A percentile compares a stretch with the other conserved stretches of the same genome.
These are phyloP conservation scores for Hyparrhenia diplandra DNA, from an alignment of 176 grass and related monocot genomes.

Conservation along the genomic window DNA sequence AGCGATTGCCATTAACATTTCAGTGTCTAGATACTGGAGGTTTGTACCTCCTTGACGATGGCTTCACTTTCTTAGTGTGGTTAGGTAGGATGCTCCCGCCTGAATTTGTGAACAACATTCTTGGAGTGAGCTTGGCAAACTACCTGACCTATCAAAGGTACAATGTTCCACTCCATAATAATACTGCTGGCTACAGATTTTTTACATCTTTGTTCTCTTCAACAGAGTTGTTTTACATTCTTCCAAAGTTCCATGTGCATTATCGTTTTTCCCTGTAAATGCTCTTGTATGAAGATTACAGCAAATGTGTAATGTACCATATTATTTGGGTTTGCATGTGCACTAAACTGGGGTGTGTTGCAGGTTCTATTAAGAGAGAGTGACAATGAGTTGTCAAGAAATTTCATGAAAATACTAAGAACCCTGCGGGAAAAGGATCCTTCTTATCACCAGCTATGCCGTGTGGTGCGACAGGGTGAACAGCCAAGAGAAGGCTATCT, in stretches of 20 bases:
- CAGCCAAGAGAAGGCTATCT: slow-evolving; percentile 88
- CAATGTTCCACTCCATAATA: neutral
- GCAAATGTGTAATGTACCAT: neutral
- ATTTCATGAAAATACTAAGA: slow-evolving; percentile 50
- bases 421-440: slow-evolving; percentile 55
- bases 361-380: slow-evolving; percentile 59
- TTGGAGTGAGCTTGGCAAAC: slow-evolving; percentile 61
- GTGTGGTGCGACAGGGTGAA: slow-evolving; percentile 81
- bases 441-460: slow-evolving; percentile 65
- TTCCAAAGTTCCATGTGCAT: too few species aligned
- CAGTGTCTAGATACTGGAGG: slow-evolving; percentile 82
- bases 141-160: slow-evolving; percentile 91
- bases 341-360: slow-evolving; percentile 10
- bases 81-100: slow-evolving; percentile 81
- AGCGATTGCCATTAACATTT: slow-evolving; percentile 52
- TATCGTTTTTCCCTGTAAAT: neutral
- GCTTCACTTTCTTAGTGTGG: slow-evolving; percentile 82
- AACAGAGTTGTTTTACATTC: too few species aligned
- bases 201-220: neutral
- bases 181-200: neutral
- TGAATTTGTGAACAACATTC: slow-evolving; percentile 61
- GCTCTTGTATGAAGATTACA: neutral
- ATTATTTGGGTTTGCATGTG: neutral
- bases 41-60: slow-evolving; percentile 83
- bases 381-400: slow-evolving; percentile 56